Base-by-base conservation (phyloP, 2,329 filamentous ascomycete species). In the Colletotrichum magnum region DNA sequence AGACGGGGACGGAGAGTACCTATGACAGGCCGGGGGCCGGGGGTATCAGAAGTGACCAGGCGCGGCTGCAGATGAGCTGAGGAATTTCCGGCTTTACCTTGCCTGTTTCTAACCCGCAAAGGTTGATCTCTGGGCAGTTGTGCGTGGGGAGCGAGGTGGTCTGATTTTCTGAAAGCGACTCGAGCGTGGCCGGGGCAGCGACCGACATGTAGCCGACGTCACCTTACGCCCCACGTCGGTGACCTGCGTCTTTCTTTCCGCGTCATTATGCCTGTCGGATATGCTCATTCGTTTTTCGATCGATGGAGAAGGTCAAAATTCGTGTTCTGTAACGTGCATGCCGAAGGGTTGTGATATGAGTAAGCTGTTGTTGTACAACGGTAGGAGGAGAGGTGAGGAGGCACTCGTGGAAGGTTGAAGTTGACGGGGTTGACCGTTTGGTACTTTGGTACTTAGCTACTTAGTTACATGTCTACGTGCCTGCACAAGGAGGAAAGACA, bases 131-230 rank as follows among this genome's bases (percentile, higher is more conserved):
- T 66, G 18, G 18, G 64, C 58, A 57, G 48, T 56, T 65, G 32
- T 56, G 62, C 62, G 50, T 60, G 56, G 36, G 56, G 50, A 54
- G 61, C 43, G 43, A 69, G 56, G 66, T 69, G 66, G 66, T 69
- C 66, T 69, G 66, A 69, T 65, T 57, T 69, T 66, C 36, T 54
- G 62, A 60, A 53, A 39, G 66, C 60, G 54, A 52, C 47, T 68
- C 28, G 26, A 54, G 45, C 64, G 60, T 28, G 53, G 65, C 28
- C 53, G 43, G 41, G 60, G 52, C 48, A 28, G 39, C 53, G 47
- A 39, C 53, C 36, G 62, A 60, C 53, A 64, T 64, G 65, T 52
- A 43, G 54, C 59, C 62, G 36, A 60, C 51, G 66, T 60, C 66
- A 69, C 62, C 62, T 60, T 47, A 60, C 16, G 56, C 66, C 50